These are phyloP conservation scores for Phytophthora agathidicida DNA, from an alignment of 352 stramenopile genomes.

Conservation along the genomic window DNA sequence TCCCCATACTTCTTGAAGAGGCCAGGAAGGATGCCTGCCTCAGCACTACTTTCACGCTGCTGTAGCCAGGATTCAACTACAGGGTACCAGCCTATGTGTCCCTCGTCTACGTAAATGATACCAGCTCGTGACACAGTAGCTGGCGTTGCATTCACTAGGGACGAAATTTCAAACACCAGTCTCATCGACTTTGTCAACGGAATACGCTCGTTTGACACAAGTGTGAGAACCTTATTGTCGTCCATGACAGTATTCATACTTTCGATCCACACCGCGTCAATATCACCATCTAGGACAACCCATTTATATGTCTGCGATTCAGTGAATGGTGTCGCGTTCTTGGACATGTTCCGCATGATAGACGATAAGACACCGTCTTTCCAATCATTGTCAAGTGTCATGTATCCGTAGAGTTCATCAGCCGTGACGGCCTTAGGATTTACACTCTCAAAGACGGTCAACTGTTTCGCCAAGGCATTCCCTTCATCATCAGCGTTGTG, in stretches of 20 bases:
- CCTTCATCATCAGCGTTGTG: slow-evolving; percentile 57
- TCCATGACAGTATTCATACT: slow-evolving; percentile 94
- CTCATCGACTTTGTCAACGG: slow-evolving; percentile 95
- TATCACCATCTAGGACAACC: slow-evolving; percentile 94
- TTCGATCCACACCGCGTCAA: slow-evolving; percentile 96
- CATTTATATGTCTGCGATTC: slow-evolving; percentile 89
- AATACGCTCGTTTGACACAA: slow-evolving; percentile 98
- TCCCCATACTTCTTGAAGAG: slow-evolving; percentile 97
- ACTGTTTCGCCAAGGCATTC: slow-evolving; percentile 86
- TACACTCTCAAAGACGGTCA: slow-evolving; percentile 94
- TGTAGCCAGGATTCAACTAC: slow-evolving; percentile 95
- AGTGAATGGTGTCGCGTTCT: slow-evolving; percentile 88
- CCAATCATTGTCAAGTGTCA: slow-evolving; percentile 98
- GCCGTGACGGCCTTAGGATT: slow-evolving; percentile 96
- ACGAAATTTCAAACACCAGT: slow-evolving; percentile 98
- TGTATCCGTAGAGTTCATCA: slow-evolving; percentile 95
- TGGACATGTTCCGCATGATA: slow-evolving; percentile 98
- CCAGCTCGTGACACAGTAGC: slow-evolving; percentile 96
- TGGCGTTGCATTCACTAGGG: slow-evolving; percentile 95
- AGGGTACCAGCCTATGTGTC: slow-evolving; percentile 92
- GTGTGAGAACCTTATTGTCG: slow-evolving; percentile 95
- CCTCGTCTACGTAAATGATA: slow-evolving; percentile 97
- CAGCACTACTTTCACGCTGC: slow-evolving; percentile 72
- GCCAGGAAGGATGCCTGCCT: slow-evolving; percentile 83
- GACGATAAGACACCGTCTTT: slow-evolving; percentile 96